Percentiles rank a stretch among this genome's conserved stretches.
Evolutionary conservation across 345 rosid species (phyloP).

Genomic region (Aquilaria malaccensis): DNA sequence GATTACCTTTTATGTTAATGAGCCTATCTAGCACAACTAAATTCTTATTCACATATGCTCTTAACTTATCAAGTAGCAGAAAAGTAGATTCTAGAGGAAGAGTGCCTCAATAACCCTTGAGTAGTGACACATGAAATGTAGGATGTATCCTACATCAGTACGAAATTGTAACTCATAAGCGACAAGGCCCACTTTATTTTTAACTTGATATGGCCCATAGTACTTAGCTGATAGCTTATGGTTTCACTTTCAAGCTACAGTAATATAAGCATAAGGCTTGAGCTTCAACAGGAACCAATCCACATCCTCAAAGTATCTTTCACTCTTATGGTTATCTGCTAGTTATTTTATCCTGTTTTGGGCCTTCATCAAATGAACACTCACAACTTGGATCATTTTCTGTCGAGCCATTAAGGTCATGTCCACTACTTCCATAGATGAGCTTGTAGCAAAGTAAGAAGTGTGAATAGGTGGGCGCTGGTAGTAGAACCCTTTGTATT

Average conservation of each 20-base stretch:
- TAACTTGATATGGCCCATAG: too few species aligned
- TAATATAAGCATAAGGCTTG: too few species aligned
- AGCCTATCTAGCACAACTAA: not conserved
- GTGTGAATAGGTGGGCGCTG: not conserved
- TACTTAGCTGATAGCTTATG: too few species aligned
- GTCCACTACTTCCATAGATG: not conserved
- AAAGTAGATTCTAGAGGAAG: not conserved
- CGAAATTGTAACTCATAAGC: not conserved
- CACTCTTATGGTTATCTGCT: too few species aligned
- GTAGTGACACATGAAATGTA: not conserved
- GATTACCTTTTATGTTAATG: too few species aligned
- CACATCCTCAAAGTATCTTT: too few species aligned
- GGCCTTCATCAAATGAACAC: not conserved
- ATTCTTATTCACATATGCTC: not conserved
- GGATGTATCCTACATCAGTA: not conserved
- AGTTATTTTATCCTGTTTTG: too few species aligned
- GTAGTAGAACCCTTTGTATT: too few species aligned
- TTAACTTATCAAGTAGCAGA: not conserved
- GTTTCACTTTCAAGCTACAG: too few species aligned
- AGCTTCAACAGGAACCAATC: too few species aligned
- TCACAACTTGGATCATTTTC: not conserved
- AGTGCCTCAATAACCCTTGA: not conserved
- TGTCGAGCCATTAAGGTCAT: not conserved
- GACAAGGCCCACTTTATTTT: not conserved
- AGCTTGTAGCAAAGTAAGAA: not conserved